These are phyloP conservation scores for Lolium perenne DNA, from an alignment of 176 grass and related monocot genomes.

Conservation along the genomic window DNA sequence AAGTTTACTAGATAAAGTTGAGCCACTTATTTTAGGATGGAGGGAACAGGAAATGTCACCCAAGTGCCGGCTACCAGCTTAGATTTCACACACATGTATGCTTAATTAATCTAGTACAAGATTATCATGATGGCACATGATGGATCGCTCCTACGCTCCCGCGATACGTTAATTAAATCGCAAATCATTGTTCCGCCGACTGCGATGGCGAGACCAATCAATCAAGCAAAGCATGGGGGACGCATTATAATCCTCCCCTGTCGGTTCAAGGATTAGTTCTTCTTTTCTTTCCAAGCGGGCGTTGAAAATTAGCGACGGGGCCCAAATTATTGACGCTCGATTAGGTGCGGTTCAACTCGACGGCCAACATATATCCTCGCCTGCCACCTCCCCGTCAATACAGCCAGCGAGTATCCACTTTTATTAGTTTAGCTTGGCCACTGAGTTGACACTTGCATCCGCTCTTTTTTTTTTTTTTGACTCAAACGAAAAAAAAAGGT, in stretches of 20 bases:
- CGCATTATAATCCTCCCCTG: background rate
- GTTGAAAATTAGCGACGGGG: background rate
- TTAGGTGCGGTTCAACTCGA: background rate
- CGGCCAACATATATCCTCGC: background rate
- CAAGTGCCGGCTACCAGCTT: background rate
- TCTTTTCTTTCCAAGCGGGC: background rate
- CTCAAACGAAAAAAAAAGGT: background rate
- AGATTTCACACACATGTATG: background rate
- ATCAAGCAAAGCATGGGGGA: background rate
- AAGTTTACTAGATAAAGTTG: too few relatives aligned
- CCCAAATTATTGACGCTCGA: background rate
- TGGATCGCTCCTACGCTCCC: background rate
- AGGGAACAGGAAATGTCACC: too few relatives aligned
- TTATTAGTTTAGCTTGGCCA: background rate
- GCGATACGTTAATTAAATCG: background rate
- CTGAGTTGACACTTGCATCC: background rate
- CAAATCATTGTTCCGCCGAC: background rate
- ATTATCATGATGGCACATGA: background rate
- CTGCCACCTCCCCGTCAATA: background rate
- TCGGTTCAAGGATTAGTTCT: background rate
- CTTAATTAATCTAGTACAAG: background rate
- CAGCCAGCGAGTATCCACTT: background rate
- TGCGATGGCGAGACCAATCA: constrained; percentile 28
- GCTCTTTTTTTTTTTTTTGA: background rate
- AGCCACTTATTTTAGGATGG: too few relatives aligned